Percentiles rank a stretch among this genome's conserved stretches.
These are phyloP conservation scores for Testicularia cyperi DNA, from an alignment of 1,284 basidiomycete species.

Conservation along the genomic window DNA sequence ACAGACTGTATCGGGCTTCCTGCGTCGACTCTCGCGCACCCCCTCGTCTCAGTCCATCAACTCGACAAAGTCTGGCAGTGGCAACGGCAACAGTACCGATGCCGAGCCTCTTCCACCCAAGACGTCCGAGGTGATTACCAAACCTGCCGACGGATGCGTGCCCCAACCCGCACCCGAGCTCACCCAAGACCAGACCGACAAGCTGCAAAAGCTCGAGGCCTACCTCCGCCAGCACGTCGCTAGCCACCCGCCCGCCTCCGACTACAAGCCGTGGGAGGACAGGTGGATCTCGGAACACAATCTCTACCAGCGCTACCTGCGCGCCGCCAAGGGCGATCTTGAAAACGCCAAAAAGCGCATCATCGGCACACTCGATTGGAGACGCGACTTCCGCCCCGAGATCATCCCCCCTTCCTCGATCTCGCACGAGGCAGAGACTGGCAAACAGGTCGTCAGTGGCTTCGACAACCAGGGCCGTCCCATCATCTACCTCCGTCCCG, in stretches of 20 bases:
- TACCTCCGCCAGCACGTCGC: constrained; percentile 8
- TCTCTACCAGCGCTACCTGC: constrained; percentile 48
- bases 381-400: constrained; percentile 53
- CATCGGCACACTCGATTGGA: constrained; percentile 53
- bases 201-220: constrained; percentile 21
- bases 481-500: constrained; percentile 54
- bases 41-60: constrained; percentile 23
- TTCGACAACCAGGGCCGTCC: constrained; percentile 53
- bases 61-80: not conserved
- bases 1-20: constrained; percentile 24
- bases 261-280: constrained; percentile 46
- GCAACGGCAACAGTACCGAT: too few relatives aligned
- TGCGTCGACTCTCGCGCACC: constrained; percentile 21
- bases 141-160: constrained; percentile 15
- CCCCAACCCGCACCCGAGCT: constrained; percentile 11
- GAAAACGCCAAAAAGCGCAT: constrained; percentile 51
- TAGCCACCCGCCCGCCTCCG: constrained; percentile 7
- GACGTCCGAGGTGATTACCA: constrained; percentile 21
- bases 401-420: constrained; percentile 51
- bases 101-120: constrained; percentile 21
- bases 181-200: constrained; percentile 15
- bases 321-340: constrained; percentile 50
- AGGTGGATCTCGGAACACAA: constrained; percentile 40
- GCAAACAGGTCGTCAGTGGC: constrained; percentile 55
- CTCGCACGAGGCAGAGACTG: constrained; percentile 46